A percentile compares a stretch with the other conserved stretches of the same genome.
These are phyloP conservation scores for Onygenales sp. DNA, from an alignment of 2,329 filamentous ascomycete genomes.

Conservation along the genomic window DNA sequence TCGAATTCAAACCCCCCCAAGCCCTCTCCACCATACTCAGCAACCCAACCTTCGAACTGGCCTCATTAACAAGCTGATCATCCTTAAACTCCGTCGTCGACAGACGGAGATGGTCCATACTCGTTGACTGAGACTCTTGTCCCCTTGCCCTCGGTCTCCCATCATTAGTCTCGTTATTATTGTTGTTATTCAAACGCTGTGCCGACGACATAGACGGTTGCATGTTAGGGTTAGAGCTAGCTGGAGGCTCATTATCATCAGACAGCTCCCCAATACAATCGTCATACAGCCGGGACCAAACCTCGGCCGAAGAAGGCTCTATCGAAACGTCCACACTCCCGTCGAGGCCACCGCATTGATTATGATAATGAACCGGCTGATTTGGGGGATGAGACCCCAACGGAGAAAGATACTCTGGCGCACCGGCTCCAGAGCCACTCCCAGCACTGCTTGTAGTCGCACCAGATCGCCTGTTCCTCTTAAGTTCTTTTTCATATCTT, in stretches of 20 bases:
- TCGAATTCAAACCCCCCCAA: constrained; percentile 1
- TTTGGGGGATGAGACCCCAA: neutral
- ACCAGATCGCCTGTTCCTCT: neutral
- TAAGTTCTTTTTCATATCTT: neutral
- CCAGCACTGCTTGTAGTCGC: neutral
- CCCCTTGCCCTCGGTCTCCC: neutral
- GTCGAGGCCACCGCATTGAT: neutral
- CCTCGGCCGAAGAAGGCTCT: neutral
- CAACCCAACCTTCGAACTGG: constrained; percentile 4
- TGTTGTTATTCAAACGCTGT: neutral
- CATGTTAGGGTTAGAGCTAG: neutral
- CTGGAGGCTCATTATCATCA: neutral
- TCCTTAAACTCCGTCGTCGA: constrained; percentile 9
- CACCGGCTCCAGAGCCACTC: neutral
- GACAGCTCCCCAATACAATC: constrained; percentile 2
- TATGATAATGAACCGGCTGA: neutral
- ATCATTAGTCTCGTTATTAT: neutral
- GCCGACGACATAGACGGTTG: no score
- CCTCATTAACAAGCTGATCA: constrained; percentile 6
- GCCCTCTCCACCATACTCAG: constrained; percentile 6
- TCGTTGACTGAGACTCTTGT: neutral
- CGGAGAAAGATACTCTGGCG: neutral
- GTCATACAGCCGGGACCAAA: constrained; percentile 5
- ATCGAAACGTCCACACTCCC: neutral
- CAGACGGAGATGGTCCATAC: constrained; percentile 5